A percentile compares a stretch with the other conserved stretches of the same genome.
phyloP scores from a whole-genome alignment of 129 eudicot genomes.

The Helichrysum umbraculigerum region DNA sequence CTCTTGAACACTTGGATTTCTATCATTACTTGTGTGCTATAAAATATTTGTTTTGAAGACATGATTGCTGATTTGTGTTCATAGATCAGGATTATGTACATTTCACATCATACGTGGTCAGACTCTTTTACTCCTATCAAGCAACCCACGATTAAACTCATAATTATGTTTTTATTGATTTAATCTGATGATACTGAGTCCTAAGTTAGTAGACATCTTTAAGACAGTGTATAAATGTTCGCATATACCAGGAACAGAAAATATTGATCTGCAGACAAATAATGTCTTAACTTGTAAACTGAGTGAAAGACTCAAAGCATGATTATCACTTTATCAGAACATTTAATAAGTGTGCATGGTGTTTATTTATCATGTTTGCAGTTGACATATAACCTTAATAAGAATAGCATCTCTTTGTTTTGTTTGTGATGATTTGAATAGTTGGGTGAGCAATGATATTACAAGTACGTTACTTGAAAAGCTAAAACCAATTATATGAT shows the following conservation, averaged over 20 bases:
- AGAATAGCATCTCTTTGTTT: background rate
- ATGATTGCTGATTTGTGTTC: too few species aligned
- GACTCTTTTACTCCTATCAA: background rate
- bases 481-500: background rate
- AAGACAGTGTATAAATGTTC: background rate
- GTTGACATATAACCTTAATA: background rate
- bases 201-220: background rate
- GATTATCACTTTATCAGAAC: background rate
- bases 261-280: background rate
- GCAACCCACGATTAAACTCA: background rate
- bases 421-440: background rate
- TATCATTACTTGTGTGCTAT: too few species aligned
- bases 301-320: constrained; percentile 1
- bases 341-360: background rate
- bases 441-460: background rate
- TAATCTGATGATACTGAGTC: background rate
- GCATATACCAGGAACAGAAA: too few species aligned
- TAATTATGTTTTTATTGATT: background rate
- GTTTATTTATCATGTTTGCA: background rate
- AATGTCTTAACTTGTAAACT: background rate
- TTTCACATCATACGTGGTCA: too few species aligned
- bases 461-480: constrained; percentile 10
- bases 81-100: too few species aligned
- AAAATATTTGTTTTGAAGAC: too few species aligned
- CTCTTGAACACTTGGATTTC: too few species aligned